A percentile compares a stretch with the other conserved stretches of the same genome.
Conservation (phyloP, 2,329 filamentous ascomycete genomes). For the Colletotrichum musae region DNA sequence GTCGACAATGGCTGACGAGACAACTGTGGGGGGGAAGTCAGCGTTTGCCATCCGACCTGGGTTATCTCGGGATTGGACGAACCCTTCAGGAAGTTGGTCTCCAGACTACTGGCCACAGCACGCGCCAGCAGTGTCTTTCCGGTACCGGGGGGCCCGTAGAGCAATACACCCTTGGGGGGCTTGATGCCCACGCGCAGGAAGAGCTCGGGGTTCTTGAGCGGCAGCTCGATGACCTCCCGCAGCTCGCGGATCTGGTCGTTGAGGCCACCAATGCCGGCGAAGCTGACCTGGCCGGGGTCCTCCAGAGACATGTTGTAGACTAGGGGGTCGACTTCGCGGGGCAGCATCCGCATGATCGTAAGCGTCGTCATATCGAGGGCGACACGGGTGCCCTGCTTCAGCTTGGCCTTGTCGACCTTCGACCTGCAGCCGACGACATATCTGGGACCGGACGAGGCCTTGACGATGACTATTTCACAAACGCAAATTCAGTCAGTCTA, state of each 20-base stretch:
- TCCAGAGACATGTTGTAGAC: constrained; percentile 99
- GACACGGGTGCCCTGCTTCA: constrained; percentile 98
- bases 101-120: constrained; percentile 94
- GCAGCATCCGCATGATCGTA: constrained; percentile 99
- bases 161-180: constrained; percentile 94
- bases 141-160: constrained; percentile 96
- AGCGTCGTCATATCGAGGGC: constrained; percentile 99
- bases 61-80: constrained; percentile 45
- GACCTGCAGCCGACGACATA: constrained; percentile 99
- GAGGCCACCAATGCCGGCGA: constrained; percentile 95
- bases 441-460: constrained; percentile 95
- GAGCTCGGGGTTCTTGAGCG: constrained; percentile 97
- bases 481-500: not conserved
- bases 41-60: constrained; percentile 16
- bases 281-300: constrained; percentile 97
- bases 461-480: constrained; percentile 85
- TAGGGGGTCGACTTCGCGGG: constrained; percentile 96
- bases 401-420: constrained; percentile 96
- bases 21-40: constrained; percentile 70
- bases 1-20: constrained; percentile 98
- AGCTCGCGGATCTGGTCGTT: constrained; percentile 99
- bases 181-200: constrained; percentile 98
- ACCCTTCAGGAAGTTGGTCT: constrained; percentile 99
- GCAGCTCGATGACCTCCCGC: constrained; percentile 96
- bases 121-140: constrained; percentile 96